Conservation (phyloP, 495 filamentous ascomycete species). For the Trichoderma asperelloides region DNA sequence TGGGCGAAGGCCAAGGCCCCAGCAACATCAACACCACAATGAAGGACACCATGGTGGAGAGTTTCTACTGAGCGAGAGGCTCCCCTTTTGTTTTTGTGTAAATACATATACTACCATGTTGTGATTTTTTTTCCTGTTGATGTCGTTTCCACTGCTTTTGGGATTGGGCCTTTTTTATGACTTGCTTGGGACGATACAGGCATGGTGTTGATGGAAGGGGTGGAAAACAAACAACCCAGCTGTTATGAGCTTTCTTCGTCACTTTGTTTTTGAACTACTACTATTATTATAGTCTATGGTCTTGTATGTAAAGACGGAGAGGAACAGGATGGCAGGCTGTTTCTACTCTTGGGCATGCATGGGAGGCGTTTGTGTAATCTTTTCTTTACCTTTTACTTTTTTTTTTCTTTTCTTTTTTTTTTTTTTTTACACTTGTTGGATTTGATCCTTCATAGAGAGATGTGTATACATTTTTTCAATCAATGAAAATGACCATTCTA, state of each 20-base stretch:
- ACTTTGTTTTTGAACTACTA: not conserved
- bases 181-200: not conserved
- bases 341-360: slow-evolving; percentile 3
- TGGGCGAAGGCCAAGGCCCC: slow-evolving; percentile 79
- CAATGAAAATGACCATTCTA: not conserved
- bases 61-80: slow-evolving; percentile 64
- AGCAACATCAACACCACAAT: slow-evolving; percentile 65
- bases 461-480: not conserved
- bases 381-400: not conserved
- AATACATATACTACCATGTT: too few relatives aligned
- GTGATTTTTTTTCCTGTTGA: not conserved
- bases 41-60: slow-evolving; percentile 98
- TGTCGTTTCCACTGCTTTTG: not conserved
- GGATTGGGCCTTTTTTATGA: not conserved
- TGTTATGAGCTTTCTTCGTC: not conserved
- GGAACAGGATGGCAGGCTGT: not conserved
- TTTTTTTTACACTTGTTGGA: slow-evolving; percentile 12
- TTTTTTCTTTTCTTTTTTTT: not conserved
- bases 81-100: not conserved
- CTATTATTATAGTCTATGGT: not conserved
- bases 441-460: not conserved
- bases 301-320: not conserved
- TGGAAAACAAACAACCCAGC: not conserved
- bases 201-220: slow-evolving; percentile 2
- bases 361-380: slow-evolving; percentile 3